These are phyloP conservation scores for Lasiosphaeria ovina DNA, from an alignment of 495 filamentous ascomycete species.

Conservation along the genomic window DNA sequence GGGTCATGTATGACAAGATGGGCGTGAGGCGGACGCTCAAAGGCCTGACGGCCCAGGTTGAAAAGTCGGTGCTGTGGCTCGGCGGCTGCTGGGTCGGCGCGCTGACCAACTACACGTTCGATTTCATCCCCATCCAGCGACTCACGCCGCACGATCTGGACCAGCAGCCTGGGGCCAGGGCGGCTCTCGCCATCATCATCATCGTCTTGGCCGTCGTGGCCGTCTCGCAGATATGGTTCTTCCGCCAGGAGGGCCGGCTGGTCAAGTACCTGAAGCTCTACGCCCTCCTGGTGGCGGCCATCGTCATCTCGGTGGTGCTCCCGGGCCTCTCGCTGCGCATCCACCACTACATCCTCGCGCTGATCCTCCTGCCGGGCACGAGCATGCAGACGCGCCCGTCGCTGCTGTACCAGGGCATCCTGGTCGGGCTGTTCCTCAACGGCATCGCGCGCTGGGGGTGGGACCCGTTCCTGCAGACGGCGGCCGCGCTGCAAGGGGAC, in stretches of 20 bases:
- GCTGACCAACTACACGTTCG: constrained; percentile 80
- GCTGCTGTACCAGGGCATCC: constrained; percentile 77
- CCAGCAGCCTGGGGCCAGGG: constrained; percentile 72
- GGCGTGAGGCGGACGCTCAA: constrained; percentile 47
- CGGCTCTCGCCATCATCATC: constrained; percentile 67
- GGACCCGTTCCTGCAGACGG: constrained; percentile 83
- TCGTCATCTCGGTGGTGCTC: constrained; percentile 65
- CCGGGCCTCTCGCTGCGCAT: constrained; percentile 86
- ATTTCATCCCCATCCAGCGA: constrained; percentile 77
- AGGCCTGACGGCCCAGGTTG: constrained; percentile 62
- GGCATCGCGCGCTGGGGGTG: constrained; percentile 93
- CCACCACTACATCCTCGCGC: constrained; percentile 90
- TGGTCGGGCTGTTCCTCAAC: constrained; percentile 89
- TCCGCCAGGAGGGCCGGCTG: constrained; percentile 70
- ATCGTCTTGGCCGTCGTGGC: constrained; percentile 58
- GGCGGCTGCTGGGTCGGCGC: constrained; percentile 75
- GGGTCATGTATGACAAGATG: constrained; percentile 73
- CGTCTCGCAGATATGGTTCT: constrained; percentile 68
- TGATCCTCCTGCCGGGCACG: constrained; percentile 79
- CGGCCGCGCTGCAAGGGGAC: constrained; percentile 65
- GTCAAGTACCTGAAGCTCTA: constrained; percentile 74
- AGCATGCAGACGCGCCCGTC: constrained; percentile 76
- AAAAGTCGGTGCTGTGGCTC: constrained; percentile 73
- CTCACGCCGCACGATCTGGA: constrained; percentile 73
- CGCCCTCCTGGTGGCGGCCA: constrained; percentile 50